These are phyloP conservation scores for Serendipita vermifera DNA, from an alignment of 768 basidiomycete species.

Conservation along the genomic window DNA sequence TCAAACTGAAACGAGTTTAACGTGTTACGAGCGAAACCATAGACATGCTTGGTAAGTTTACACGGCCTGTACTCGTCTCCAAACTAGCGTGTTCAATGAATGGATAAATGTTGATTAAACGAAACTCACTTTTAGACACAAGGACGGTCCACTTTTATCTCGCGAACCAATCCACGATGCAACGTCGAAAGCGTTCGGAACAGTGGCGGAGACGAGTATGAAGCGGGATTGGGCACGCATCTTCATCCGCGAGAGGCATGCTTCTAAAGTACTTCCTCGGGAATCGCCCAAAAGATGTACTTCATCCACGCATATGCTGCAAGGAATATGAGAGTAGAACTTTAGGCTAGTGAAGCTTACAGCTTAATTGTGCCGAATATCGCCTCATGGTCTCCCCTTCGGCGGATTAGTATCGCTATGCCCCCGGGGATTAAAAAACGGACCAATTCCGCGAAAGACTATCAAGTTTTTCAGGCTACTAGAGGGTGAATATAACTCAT, in stretches of 20 bases:
- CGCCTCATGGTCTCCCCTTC: slow-evolving; percentile 48
- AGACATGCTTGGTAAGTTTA: slow-evolving; percentile 56
- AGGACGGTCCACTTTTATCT: slow-evolving; percentile 34
- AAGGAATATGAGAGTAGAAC: background rate
- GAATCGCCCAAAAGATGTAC: slow-evolving; percentile 86
- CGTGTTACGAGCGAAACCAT: slow-evolving; percentile 51
- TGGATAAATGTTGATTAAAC: background rate
- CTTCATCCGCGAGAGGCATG: slow-evolving; percentile 90
- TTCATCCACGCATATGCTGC: slow-evolving; percentile 29
- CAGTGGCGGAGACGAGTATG: slow-evolving; percentile 82
- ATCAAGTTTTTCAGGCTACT: slow-evolving; percentile 92
- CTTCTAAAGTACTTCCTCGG: slow-evolving; percentile 87
- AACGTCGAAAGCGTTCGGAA: slow-evolving; percentile 85
- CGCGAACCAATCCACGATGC: slow-evolving; percentile 69
- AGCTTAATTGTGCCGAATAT: slow-evolving; percentile 60
- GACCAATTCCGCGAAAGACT: slow-evolving; percentile 81
- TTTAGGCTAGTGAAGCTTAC: slow-evolving; percentile 18
- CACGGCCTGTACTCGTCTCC: slow-evolving; percentile 88
- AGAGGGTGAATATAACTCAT: slow-evolving; percentile 5
- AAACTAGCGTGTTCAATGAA: slow-evolving; percentile 41
- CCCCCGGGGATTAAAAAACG: slow-evolving; percentile 11
- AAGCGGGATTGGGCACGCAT: slow-evolving; percentile 59
- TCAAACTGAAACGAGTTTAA: slow-evolving; percentile 73
- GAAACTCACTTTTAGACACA: slow-evolving; percentile 50
- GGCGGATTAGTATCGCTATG: slow-evolving; percentile 3